Conservation (phyloP, 1,139 yeast species). For the Scheffersomyces insectosa region DNA sequence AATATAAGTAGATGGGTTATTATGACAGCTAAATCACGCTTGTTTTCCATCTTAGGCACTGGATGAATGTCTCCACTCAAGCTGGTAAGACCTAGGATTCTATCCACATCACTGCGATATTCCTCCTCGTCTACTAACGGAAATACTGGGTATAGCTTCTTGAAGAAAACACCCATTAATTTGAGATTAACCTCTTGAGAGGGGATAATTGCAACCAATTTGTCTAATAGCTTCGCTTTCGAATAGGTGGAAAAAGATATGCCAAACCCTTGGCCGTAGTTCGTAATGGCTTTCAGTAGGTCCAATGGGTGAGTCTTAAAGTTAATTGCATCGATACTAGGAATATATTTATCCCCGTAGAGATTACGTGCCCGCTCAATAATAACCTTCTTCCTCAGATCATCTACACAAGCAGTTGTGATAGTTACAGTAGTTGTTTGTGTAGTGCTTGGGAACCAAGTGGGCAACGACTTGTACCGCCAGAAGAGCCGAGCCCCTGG, state of each 20-base stretch:
- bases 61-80: not conserved
- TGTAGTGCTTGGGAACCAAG: not conserved
- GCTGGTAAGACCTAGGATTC: conserved; percentile 1
- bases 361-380: conserved; percentile 1
- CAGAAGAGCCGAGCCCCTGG: conserved; percentile 10
- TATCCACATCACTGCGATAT: not conserved
- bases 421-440: conserved; percentile 2
- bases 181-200: not conserved
- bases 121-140: not conserved
- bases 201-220: not conserved
- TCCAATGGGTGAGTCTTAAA: conserved; percentile 2
- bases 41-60: not conserved
- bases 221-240: conserved; percentile 2
- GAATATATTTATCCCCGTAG: conserved; percentile 5
- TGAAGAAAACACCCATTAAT: not conserved
- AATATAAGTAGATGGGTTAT: not conserved
- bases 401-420: not conserved
- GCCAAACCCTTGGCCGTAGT: conserved; percentile 6
- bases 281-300: conserved; percentile 7
- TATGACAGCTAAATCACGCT: not conserved
- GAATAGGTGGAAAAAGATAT: conserved; percentile 1
- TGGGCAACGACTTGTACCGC: conserved; percentile 2
- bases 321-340: conserved; percentile 5
- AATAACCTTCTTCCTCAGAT: not conserved
- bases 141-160: not conserved